These are phyloP conservation scores for Fusarium musae DNA, from an alignment of 2,329 filamentous ascomycete species.

Conservation along the genomic window DNA sequence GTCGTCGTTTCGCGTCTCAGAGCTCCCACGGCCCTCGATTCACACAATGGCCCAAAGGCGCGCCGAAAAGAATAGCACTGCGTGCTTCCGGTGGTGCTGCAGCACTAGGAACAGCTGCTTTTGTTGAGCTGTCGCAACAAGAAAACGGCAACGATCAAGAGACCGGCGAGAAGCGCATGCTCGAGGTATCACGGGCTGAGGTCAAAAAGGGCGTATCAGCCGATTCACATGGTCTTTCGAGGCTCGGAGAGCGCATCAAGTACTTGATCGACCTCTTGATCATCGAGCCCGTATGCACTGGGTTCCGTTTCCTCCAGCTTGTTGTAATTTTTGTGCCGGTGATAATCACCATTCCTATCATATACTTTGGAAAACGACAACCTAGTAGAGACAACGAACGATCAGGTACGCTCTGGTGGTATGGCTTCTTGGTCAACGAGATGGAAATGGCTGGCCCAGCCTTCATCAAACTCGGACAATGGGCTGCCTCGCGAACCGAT, in stretches of 20 bases:
- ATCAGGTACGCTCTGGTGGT: conserved; percentile 92
- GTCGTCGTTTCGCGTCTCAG: conserved; percentile 42
- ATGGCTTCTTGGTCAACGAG: conserved; percentile 81
- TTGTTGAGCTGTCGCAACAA: conserved; percentile 67
- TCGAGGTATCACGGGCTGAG: conserved; percentile 82
- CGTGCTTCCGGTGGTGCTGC: conserved; percentile 55
- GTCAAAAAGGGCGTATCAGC: conserved; percentile 75
- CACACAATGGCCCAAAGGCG: conserved; percentile 40
- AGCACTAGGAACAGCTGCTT: conserved; percentile 64
- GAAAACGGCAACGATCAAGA: conserved; percentile 62
- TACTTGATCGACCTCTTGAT: conserved; percentile 77
- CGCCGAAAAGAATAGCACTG: conserved; percentile 46
- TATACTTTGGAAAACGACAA: conserved; percentile 79
- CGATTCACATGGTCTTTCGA: conserved; percentile 68
- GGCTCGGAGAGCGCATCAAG: conserved; percentile 68
- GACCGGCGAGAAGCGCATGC: conserved; percentile 87
- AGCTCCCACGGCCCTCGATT: conserved; percentile 39
- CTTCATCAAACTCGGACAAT: conserved; percentile 99
- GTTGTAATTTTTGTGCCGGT: conserved; percentile 92
- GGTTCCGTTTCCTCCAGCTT: conserved; percentile 87
- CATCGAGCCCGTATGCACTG: conserved; percentile 89
- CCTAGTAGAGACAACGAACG: conserved; percentile 77
- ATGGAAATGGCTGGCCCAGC: conserved; percentile 96
- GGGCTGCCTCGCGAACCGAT: conserved; percentile 95
- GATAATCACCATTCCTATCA: conserved; percentile 78